Evolutionary conservation across 2,329 filamentous ascomycete species (phyloP), one percentile per base, ranked within the genome.

Genomic region (Aspergillus pseudoterreus): DNA sequence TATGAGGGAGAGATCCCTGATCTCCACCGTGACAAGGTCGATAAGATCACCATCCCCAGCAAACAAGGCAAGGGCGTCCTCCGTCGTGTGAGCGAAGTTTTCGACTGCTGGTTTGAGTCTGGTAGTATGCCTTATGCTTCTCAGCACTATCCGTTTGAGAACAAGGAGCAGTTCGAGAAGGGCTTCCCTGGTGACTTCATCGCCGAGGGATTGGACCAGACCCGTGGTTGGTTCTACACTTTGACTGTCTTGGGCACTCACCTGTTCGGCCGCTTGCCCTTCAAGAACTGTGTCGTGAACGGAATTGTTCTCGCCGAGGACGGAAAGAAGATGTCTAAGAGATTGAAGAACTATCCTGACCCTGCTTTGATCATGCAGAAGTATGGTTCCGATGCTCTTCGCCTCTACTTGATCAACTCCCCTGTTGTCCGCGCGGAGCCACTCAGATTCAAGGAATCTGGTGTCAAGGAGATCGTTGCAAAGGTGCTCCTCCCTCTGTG

Each of bases 271-370:
- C 82, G 84, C 33, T 83, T 91, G 2, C 91, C 92, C 0, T 96
- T 96, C 79, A 86, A 94, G 74, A 96, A 96, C 69, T 95, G 90
- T 63, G 89, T 96, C n/a, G 91, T 96, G 56, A 96, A 95, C 66
- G 92, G 92, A 45, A 94, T 96, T 56, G 91, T 96, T 4, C 80
- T 96, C 38, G 92, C 92, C 1, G 91, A 95, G 68, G 90, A 96
- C 65, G 92, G 92, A 50, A 96, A 96, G 79, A 97, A 97, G 79
- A 97, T 97, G 92, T 96, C 91, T 6, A 97, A 97, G 75, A 84
- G 92, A 49, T 78, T 96, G 52, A 95, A 96, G 77, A 97, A 97
- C 73, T 97, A 96, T 71, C 92, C 92, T 0, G 91, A 96, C 64
- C 92, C 92, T 10, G 78, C 77, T 51, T 76, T 90, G 47, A 83